Evolutionary conservation across 1,139 yeast genomes (phyloP), one percentile per base, ranked within the genome.

Genomic region (Scheffersomyces illinoinensis): DNA sequence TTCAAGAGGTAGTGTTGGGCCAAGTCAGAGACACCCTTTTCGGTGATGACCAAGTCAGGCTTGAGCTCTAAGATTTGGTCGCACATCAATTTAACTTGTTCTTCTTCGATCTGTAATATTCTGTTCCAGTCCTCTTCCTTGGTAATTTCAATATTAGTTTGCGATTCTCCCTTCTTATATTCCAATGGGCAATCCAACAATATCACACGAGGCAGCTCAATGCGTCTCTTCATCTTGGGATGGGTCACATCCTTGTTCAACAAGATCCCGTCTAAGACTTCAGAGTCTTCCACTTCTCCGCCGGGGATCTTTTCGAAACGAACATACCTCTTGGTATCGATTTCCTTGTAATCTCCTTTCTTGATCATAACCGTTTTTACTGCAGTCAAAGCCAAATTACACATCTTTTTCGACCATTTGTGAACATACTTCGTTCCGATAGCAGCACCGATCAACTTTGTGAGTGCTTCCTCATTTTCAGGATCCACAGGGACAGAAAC

Each of bases 131-230:
- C 99, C 62, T 89, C 92, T 75, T 95, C 98, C 71, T 92, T 92
- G 56, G 97, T 90, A 75, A 96, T 93, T 79, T 96, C 99, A 68
- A 96, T 93, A 76, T 95, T 95, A 59, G 99, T 95, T 76, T 96
- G 99, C 2, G 98, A 93, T 78, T 96, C 99, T 62, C 99, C 99
- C 84, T 96, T 96, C 79, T 96, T 96, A 79, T 96, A 96, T 77
- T 96, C 99, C 69, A 96, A 82, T 20, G 99, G 98, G 76, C 98
- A 93, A 76, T 96, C 99, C 68, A 96, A 83, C 64, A 96, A 83
- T 50, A 96, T 85, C 58, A 96, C 86, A 65, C 96, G 84, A 55
- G 99, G 99, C 70, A 92, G 91, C 71, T 89, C 92, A 66, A 95
- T 91, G 67, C 81, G 72, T 74, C 99, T 87, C 67, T 88, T 88